Percentiles rank a stretch among this genome's conserved stretches.
phyloP scores from a whole-genome alignment of 2,329 filamentous ascomycete genomes.

The Triangularia verruculosa region DNA sequence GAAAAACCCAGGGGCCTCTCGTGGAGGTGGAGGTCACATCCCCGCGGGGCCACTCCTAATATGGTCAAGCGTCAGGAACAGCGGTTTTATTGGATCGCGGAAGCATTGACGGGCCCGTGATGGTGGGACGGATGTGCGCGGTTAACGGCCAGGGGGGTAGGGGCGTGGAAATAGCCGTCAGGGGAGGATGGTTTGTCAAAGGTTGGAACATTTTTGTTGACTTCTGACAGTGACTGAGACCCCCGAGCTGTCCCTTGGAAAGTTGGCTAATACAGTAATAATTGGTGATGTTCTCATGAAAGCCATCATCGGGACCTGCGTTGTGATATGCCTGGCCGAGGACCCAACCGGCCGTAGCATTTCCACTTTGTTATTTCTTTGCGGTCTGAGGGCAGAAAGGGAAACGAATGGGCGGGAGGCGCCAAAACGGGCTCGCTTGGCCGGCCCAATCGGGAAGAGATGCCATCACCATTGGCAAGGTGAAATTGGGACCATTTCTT shows the following conservation, averaged over 20 bases:
- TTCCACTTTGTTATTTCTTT: not conserved
- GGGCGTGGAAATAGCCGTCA: constrained; percentile 6
- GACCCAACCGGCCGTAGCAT: not conserved
- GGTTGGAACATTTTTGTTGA: constrained; percentile 2
- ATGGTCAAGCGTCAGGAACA: constrained; percentile 40
- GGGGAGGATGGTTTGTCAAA: not conserved
- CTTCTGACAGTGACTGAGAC: constrained; percentile 7
- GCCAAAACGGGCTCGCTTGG: constrained; percentile 5
- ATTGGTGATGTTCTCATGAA: not conserved
- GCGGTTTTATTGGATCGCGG: constrained; percentile 40
- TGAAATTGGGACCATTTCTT: not conserved
- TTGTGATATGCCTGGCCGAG: not conserved
- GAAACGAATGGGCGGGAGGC: not conserved
- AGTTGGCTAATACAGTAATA: no score
- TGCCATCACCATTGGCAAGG: not conserved
- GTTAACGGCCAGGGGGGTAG: constrained; percentile 11
- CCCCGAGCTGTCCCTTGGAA: not conserved
- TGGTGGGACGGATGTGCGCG: constrained; percentile 25
- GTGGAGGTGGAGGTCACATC: constrained; percentile 15
- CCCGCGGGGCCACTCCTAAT: constrained; percentile 14
- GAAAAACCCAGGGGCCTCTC: constrained; percentile 19
- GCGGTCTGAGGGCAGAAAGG: not conserved
- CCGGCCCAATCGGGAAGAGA: constrained; percentile 3
- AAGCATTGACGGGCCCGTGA: constrained; percentile 32
- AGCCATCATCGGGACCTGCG: not conserved